phyloP scores from a whole-genome alignment of 2,329 filamentous ascomycete genomes.

The Penicillium sp. region DNA sequence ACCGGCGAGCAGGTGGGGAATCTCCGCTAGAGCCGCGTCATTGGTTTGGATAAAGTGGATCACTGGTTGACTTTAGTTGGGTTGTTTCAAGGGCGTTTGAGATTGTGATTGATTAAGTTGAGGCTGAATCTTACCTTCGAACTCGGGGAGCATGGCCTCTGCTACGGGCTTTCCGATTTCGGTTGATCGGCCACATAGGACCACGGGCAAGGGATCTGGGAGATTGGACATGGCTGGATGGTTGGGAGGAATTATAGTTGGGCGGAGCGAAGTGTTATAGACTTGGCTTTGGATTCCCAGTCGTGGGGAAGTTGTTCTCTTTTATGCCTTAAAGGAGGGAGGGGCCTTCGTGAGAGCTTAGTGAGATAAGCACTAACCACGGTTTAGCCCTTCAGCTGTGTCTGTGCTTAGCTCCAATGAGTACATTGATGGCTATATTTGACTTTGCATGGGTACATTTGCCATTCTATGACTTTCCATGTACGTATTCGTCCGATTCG shows the following conservation, averaged over 20 bases:
- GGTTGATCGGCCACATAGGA: slow-evolving; percentile 17
- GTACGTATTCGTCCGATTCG: too few relatives aligned
- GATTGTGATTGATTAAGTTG: not conserved
- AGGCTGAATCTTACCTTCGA: slow-evolving; percentile 18
- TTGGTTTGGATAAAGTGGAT: slow-evolving; percentile 24
- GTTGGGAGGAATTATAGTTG: not conserved
- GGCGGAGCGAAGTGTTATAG: too few relatives aligned
- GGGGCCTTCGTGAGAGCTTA: too few relatives aligned
- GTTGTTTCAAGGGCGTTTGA: not conserved
- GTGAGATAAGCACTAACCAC: too few relatives aligned
- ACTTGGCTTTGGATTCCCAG: too few relatives aligned
- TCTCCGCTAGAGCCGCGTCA: slow-evolving; percentile 19
- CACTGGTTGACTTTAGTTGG: slow-evolving; percentile 9
- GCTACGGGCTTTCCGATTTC: slow-evolving; percentile 17
- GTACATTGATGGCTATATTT: too few relatives aligned
- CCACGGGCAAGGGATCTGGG: slow-evolving; percentile 10
- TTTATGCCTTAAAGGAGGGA: too few relatives aligned
- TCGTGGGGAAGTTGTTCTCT: too few relatives aligned
- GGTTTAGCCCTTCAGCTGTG: too few relatives aligned
- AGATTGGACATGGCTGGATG: slow-evolving; percentile 8
- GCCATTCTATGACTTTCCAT: too few relatives aligned
- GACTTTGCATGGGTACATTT: too few relatives aligned
- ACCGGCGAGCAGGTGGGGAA: slow-evolving; percentile 26
- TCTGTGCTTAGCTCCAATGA: too few relatives aligned
- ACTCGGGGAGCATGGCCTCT: slow-evolving; percentile 17